These are phyloP conservation scores for Lepiota brunneoincarnata DNA, from an alignment of 768 basidiomycete genomes.

Conservation along the genomic window DNA sequence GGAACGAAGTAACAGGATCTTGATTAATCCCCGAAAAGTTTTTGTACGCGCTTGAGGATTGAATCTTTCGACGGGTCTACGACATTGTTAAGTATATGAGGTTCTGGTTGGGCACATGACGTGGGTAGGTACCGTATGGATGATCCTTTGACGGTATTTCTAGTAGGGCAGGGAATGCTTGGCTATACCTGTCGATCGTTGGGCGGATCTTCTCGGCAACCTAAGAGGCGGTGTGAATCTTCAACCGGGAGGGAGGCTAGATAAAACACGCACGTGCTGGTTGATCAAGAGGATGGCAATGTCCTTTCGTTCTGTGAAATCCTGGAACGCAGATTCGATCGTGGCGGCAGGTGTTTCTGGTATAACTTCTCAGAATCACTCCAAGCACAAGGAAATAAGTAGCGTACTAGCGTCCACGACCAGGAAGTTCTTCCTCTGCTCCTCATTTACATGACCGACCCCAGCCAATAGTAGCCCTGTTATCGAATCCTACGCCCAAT, in stretches of 20 bases:
- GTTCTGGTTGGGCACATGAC: background rate
- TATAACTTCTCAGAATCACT: background rate
- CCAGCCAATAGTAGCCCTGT: constrained; percentile 95
- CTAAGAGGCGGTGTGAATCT: constrained; percentile 36
- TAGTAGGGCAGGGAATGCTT: constrained; percentile 93
- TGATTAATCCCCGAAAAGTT: constrained; percentile 84
- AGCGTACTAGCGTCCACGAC: constrained; percentile 88
- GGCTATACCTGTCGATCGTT: constrained; percentile 91
- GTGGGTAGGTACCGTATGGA: constrained; percentile 75
- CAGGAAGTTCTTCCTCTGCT: constrained; percentile 97
- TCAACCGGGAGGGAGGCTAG: constrained; percentile 3
- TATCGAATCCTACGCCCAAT: constrained; percentile 77
- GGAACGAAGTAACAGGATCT: constrained; percentile 6
- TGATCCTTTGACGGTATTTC: constrained; percentile 99
- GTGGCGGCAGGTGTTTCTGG: constrained; percentile 87
- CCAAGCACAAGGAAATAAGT: background rate
- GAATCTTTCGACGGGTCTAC: constrained; percentile 95
- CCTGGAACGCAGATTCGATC: constrained; percentile 91
- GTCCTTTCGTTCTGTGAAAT: constrained; percentile 92
- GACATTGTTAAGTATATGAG: constrained; percentile 1
- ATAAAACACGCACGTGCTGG: constrained; percentile 74
- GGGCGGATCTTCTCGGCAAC: constrained; percentile 97
- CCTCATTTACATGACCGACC: constrained; percentile 85
- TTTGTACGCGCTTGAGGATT: constrained; percentile 94
- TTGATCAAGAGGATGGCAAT: constrained; percentile 97